These are phyloP conservation scores for Cucurbita moschata DNA, from an alignment of 306 rosid genomes.

Conservation along the genomic window DNA sequence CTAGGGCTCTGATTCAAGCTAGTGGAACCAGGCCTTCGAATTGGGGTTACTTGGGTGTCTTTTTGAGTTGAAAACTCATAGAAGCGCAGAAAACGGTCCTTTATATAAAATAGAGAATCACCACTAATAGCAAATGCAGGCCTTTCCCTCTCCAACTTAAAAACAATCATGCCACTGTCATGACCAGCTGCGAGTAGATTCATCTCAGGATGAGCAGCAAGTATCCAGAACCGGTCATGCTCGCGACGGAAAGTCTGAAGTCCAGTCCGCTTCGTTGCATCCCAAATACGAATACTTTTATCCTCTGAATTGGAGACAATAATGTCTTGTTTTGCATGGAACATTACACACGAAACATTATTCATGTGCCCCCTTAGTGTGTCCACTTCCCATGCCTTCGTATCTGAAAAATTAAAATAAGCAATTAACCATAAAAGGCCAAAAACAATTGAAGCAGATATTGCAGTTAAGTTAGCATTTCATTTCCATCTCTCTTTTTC, in stretches of 20 bases:
- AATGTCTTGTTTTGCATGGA: slow-evolving; percentile 88
- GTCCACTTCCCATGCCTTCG: slow-evolving; percentile 98
- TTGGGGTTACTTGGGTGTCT: slow-evolving; percentile 61
- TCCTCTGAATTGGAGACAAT: slow-evolving; percentile 94
- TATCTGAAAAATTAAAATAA: slow-evolving; percentile 31
- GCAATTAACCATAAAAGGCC: too few relatives aligned
- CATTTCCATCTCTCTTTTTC: too few relatives aligned
- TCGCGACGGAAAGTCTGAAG: slow-evolving; percentile 89
- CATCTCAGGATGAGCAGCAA: slow-evolving; percentile 91
- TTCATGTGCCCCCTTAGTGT: slow-evolving; percentile 95
- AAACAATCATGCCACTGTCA: slow-evolving; percentile 94
- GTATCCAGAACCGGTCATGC: slow-evolving; percentile 96
- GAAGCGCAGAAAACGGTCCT: slow-evolving; percentile 72
- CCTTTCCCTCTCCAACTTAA: slow-evolving; percentile 87
- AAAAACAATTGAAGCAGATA: neutral
- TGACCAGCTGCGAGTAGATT: slow-evolving; percentile 94
- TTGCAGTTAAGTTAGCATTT: neutral
- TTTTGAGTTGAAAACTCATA: slow-evolving; percentile 70
- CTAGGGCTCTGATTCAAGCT: slow-evolving; percentile 74
- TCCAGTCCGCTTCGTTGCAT: slow-evolving; percentile 85
- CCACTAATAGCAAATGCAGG: slow-evolving; percentile 83
- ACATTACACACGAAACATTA: slow-evolving; percentile 91
- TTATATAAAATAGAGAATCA: slow-evolving; percentile 56
- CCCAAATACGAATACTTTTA: slow-evolving; percentile 93
- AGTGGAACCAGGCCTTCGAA: slow-evolving; percentile 74